phyloP scores from a whole-genome alignment of 2,329 filamentous ascomycete genomes.

The Bipolaris cookei region DNA sequence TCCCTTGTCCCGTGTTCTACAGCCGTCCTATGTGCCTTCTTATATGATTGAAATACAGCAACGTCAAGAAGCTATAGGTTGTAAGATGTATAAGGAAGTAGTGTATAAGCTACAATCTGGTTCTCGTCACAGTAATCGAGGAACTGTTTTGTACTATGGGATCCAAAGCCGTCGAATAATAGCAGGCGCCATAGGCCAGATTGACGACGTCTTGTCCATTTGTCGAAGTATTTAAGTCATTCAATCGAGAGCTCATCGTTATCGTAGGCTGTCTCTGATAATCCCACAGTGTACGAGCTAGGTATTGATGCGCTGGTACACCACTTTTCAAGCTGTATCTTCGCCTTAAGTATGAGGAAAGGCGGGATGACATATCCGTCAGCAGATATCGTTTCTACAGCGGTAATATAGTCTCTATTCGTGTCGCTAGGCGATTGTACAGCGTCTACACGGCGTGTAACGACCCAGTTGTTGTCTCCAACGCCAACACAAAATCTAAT shows the following conservation, averaged over 20 bases:
- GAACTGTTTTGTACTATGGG: neutral
- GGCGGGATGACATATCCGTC: neutral
- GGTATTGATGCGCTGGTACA: neutral
- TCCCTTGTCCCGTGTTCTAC: too few species aligned
- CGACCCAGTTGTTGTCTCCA: neutral
- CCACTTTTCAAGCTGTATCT: neutral
- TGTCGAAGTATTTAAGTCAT: neutral
- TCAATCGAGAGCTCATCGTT: neutral
- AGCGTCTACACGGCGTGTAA: neutral
- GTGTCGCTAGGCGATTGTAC: neutral
- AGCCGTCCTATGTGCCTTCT: too few species aligned
- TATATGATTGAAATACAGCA: too few species aligned
- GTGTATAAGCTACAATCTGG: neutral
- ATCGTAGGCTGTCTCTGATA: neutral
- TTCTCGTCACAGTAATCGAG: neutral
- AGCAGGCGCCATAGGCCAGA: neutral
- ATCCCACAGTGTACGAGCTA: neutral
- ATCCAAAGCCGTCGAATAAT: neutral
- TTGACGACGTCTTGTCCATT: neutral
- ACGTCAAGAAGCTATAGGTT: too few species aligned
- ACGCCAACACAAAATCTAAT: neutral
- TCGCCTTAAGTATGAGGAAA: too few species aligned
- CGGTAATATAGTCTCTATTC: neutral
- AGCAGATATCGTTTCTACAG: neutral
- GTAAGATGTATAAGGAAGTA: too few species aligned